A percentile compares a stretch with the other conserved stretches of the same genome.
Evolutionary conservation across 129 eudicot genomes (phyloP).

Genomic region (Escallonia herrerae): DNA sequence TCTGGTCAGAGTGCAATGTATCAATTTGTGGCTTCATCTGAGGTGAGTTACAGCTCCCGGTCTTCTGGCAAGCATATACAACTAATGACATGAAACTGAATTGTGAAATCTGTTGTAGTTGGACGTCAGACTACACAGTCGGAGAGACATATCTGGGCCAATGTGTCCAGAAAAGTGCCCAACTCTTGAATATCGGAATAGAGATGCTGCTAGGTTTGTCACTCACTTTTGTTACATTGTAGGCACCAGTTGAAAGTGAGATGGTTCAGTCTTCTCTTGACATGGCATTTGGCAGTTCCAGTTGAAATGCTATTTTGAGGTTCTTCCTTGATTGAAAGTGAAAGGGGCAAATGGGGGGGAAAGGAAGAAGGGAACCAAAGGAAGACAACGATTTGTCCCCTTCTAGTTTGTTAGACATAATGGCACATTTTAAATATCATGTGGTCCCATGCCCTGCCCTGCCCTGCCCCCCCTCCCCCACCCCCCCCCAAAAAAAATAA

Average conservation of each 20-base stretch:
- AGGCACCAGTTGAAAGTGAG: neutral
- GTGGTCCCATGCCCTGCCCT: neutral
- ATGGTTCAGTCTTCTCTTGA: neutral
- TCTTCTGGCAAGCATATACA: neutral
- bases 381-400: neutral
- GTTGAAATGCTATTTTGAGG: neutral
- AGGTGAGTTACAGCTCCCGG: conserved; percentile 39
- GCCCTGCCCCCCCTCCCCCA: no score
- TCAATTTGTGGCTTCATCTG: conserved; percentile 58
- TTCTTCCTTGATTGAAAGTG: neutral
- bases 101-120: conserved; percentile 39
- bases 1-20: conserved; percentile 73
- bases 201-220: conserved; percentile 31
- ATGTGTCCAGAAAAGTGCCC: conserved; percentile 23
- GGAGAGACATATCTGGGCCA: conserved; percentile 67
- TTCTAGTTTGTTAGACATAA: neutral
- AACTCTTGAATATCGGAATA: conserved; percentile 16
- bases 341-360: no score
- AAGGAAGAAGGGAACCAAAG: neutral
- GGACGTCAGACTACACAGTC: conserved; percentile 52
- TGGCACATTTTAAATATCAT: neutral
- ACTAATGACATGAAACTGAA: conserved; percentile 1
- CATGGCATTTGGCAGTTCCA: neutral
- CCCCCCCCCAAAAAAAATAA: neutral
- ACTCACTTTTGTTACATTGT: no score